Conservation (phyloP, 495 filamentous ascomycete genomes). For the Talaromyces wortmannii region DNA sequence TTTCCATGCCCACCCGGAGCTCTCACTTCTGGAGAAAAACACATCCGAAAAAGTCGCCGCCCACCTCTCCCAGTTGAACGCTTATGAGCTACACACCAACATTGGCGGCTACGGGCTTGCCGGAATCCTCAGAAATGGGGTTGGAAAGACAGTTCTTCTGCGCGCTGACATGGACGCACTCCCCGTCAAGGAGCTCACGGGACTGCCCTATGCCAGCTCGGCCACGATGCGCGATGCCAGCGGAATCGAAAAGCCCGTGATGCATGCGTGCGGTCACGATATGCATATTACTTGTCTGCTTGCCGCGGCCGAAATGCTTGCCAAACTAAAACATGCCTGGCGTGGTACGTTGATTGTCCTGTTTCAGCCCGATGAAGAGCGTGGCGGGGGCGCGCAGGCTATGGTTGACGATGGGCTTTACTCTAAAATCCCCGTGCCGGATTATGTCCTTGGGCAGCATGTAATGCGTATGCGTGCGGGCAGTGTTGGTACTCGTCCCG, state of each 20-base stretch:
- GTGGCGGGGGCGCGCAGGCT: slow-evolving; percentile 41
- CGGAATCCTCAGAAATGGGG: slow-evolving; percentile 38
- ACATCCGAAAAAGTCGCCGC: slow-evolving; percentile 36
- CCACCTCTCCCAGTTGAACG: slow-evolving; percentile 20
- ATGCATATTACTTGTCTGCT: slow-evolving; percentile 50
- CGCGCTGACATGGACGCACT: slow-evolving; percentile 51
- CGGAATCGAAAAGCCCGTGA: slow-evolving; percentile 38
- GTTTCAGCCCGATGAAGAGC: slow-evolving; percentile 50
- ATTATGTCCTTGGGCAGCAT: slow-evolving; percentile 45
- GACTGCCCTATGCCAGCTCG: slow-evolving; percentile 40
- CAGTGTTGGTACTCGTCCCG: slow-evolving; percentile 24
- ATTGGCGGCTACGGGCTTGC: slow-evolving; percentile 45
- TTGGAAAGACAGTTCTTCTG: slow-evolving; percentile 40
- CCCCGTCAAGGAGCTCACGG: slow-evolving; percentile 43
- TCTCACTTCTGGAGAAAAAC: slow-evolving; percentile 43
- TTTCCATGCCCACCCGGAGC: slow-evolving; percentile 50
- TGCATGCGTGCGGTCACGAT: slow-evolving; percentile 53
- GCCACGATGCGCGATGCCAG: slow-evolving; percentile 33
- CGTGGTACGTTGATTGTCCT: slow-evolving; percentile 44
- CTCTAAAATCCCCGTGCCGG: slow-evolving; percentile 37
- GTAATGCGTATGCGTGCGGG: slow-evolving; percentile 42
- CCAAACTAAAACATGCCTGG: slow-evolving; percentile 25
- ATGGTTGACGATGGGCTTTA: slow-evolving; percentile 51
- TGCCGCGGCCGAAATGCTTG: slow-evolving; percentile 37
- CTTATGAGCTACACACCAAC: slow-evolving; percentile 32